phyloP scores from a whole-genome alignment of 2,329 filamentous ascomycete genomes.

The Aureobasidium sp. region DNA sequence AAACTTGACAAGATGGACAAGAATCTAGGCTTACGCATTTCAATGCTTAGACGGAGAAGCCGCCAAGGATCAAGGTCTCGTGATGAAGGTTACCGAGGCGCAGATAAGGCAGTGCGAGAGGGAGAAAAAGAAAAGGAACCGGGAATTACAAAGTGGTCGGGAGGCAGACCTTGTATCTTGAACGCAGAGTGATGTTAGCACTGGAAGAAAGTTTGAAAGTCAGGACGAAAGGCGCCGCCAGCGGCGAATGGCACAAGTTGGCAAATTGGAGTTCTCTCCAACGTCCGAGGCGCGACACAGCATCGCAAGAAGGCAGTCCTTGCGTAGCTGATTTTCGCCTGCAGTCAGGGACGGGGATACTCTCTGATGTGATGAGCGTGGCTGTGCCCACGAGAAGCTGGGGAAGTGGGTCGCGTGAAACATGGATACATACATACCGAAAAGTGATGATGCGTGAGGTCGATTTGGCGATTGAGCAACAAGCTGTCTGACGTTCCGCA shows the following conservation, averaged over 20 bases:
- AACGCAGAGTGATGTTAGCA: conserved; percentile 4
- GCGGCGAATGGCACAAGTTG: not conserved
- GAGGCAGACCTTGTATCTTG: conserved; percentile 6
- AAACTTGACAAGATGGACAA: not conserved
- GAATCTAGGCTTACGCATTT: conserved; percentile 17
- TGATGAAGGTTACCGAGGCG: conserved; percentile 2
- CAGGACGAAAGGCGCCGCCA: not conserved
- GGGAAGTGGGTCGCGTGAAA: conserved; percentile 12
- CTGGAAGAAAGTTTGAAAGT: not conserved
- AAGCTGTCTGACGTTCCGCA: not conserved
- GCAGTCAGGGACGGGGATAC: not conserved
- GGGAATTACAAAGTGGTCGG: not conserved
- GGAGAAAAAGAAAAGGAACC: conserved; percentile 7
- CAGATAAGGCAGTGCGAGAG: conserved; percentile 9
- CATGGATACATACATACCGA: conserved; percentile 3
- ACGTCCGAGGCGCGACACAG: conserved; percentile 10
- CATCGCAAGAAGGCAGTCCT: not conserved
- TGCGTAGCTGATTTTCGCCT: conserved; percentile 11
- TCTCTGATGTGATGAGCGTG: conserved; percentile 12
- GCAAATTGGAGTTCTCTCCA: not conserved
- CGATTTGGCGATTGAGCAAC: not conserved
- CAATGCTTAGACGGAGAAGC: not conserved
- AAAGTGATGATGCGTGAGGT: conserved; percentile 1
- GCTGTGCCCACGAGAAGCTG: conserved; percentile 10
- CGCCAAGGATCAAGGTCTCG: conserved; percentile 6